Base-by-base conservation (phyloP, 176 grass and related monocot genomes). In the Rhynchospora breviuscula region DNA sequence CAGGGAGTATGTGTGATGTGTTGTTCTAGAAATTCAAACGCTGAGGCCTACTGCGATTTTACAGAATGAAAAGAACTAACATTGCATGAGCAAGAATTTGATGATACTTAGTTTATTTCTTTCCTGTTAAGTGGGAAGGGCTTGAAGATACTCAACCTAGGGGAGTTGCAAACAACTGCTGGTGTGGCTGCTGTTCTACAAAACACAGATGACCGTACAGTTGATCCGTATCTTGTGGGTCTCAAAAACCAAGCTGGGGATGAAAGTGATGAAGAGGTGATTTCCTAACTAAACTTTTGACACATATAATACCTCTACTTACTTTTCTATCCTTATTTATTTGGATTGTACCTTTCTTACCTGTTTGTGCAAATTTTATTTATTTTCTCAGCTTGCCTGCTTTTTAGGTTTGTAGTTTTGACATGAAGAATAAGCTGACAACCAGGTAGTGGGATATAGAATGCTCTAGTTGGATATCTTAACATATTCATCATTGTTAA, bases 221-320 rank as follows among this genome's bases (percentile, higher is more conserved):
- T 90, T 80, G 93, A 99, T 84, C 93, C 93, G 29, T 88, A 95
- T 93, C 86, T 95, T 29, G 91, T 86, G 59, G 82, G 89, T 82
- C 91, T 99, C 44, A 90, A 82, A 84, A 93, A 90, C 87, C 90
- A 84, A 73, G 96, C 96, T 53, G 96, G 80, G 46, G 93, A 95
- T 52, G 96, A 95, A 86, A 99, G 96, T 86, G 96, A 99, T 81
- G 96, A 99, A 90, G 96, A 99, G 93, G 96, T 99, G 87, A 56
- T 59, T 44, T 14, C 18, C 79, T 8, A 18, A 31, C 26, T 74
- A 9, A 61, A 81, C 82, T 89, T 35, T 59, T 80, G n/a, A 84
- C 57, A 9, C 48, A 56, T 57, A 57, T 78, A 18, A 31, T 57
- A 40, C 35, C 35, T 40, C 35, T 78, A 15, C 73, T 78, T 44